Percentiles rank a stretch among this genome's conserved stretches.
phyloP scores from a whole-genome alignment of 2,329 filamentous ascomycete genomes.

The Dactylellina cionopaga region DNA sequence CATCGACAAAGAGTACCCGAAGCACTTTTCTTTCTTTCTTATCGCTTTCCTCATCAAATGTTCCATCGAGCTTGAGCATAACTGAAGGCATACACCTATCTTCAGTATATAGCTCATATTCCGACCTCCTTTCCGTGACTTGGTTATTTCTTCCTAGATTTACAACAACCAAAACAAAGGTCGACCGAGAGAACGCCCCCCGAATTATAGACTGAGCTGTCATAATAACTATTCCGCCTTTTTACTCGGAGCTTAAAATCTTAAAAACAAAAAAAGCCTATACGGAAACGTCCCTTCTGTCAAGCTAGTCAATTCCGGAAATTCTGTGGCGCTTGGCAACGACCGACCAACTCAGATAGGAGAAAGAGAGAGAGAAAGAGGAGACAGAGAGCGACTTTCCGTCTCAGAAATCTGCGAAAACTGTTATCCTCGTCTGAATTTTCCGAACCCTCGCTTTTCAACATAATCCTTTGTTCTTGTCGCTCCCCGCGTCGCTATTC shows the following conservation, averaged over 20 bases:
- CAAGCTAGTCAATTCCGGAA: slow-evolving; percentile 39
- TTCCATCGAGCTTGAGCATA: background rate
- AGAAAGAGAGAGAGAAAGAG: slow-evolving; percentile 42
- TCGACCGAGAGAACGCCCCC: no score
- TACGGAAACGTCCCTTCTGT: slow-evolving; percentile 21
- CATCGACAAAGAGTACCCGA: slow-evolving; percentile 19
- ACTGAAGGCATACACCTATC: background rate
- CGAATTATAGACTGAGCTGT: no score
- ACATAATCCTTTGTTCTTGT: slow-evolving; percentile 6
- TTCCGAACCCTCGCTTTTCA: slow-evolving; percentile 15
- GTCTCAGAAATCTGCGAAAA: no score
- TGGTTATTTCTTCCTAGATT: no score
- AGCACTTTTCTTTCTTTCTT: slow-evolving; percentile 6
- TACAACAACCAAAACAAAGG: no score
- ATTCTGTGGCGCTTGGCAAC: slow-evolving; percentile 51
- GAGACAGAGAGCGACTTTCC: no score
- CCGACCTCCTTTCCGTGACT: background rate
- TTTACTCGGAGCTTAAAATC: slow-evolving; percentile 31
- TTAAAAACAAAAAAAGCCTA: slow-evolving; percentile 24
- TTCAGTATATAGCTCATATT: slow-evolving; percentile 15
- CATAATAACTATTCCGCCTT: background rate
- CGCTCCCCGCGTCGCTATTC: slow-evolving; percentile 1
- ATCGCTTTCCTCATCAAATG: background rate
- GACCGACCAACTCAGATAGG: slow-evolving; percentile 42
- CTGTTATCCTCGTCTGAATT: slow-evolving; percentile 16